A percentile compares a stretch with the other conserved stretches of the same genome.
Evolutionary conservation across 805 yeast species (phyloP).

Genomic region (Jamesozyma hellenica): DNA sequence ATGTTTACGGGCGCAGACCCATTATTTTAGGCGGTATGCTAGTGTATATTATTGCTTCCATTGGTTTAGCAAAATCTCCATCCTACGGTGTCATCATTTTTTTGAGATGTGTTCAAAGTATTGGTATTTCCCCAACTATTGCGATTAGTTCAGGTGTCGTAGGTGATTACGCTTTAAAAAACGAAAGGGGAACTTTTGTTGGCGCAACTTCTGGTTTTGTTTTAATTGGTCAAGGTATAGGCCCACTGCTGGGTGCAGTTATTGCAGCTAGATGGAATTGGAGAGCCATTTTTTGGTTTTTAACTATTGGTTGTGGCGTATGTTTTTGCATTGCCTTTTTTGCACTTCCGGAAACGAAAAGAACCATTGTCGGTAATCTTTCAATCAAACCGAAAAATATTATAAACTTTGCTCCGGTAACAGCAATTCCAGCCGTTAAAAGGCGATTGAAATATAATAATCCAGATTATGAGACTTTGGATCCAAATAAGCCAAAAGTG

Average conservation of each 20-base stretch:
- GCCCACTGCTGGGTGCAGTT: constrained; percentile 51
- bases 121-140: constrained; percentile 63
- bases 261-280: constrained; percentile 42
- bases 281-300: constrained; percentile 71
- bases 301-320: constrained; percentile 51
- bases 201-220: constrained; percentile 59
- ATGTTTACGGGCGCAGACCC: constrained; percentile 62
- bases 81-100: constrained; percentile 52
- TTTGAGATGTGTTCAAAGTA: constrained; percentile 60
- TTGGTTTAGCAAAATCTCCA: constrained; percentile 54
- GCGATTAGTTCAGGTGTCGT: constrained; percentile 60
- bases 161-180: constrained; percentile 58
- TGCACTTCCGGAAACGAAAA: constrained; percentile 62
- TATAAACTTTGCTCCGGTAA: constrained; percentile 38
- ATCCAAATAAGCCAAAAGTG: constrained; percentile 15
- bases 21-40: constrained; percentile 46
- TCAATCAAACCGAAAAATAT: constrained; percentile 42
- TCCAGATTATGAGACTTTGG: constrained; percentile 26
- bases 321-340: constrained; percentile 30
- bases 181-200: constrained; percentile 58
- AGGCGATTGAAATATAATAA: constrained; percentile 19
- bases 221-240: constrained; percentile 64
- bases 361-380: constrained; percentile 65
- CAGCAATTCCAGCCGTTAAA: constrained; percentile 19
- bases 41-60: constrained; percentile 48